phyloP scores from a whole-genome alignment of 73 alveolate genomes.

The Blepharisma japonicum region DNA sequence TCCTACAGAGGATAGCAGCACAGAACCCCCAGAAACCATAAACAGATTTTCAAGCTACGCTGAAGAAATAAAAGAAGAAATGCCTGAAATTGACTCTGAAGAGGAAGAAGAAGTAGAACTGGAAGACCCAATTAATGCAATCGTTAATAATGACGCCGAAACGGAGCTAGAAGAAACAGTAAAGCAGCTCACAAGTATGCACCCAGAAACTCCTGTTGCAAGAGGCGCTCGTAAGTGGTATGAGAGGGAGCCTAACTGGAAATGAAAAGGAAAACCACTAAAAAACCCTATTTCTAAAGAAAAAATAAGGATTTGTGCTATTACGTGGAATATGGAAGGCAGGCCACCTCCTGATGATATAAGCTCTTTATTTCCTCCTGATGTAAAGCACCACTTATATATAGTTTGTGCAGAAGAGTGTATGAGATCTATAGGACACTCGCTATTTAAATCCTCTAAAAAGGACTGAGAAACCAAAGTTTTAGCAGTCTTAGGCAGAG shows the following conservation, averaged over 20 bases:
- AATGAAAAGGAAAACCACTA: slow-evolving; percentile 52
- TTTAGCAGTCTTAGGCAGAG: slow-evolving; percentile 46
- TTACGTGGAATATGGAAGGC: slow-evolving; percentile 27
- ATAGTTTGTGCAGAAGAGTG: slow-evolving; percentile 85
- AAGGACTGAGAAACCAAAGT: slow-evolving; percentile 61
- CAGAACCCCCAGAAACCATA: too few species aligned
- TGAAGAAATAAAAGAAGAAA: too few species aligned
- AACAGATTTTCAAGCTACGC: too few species aligned
- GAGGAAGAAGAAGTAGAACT: too few species aligned
- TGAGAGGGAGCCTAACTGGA: slow-evolving; percentile 44
- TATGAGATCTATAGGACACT: slow-evolving; percentile 66
- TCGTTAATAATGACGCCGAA: too few species aligned
- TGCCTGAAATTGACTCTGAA: too few species aligned
- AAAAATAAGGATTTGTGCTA: slow-evolving; percentile 27
- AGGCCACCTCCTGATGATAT: not conserved
- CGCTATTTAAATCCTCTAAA: slow-evolving; percentile 65
- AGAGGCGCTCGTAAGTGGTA: not conserved
- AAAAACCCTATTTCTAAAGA: slow-evolving; percentile 52
- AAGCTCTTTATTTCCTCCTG: not conserved
- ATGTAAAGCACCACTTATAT: slow-evolving; percentile 59
- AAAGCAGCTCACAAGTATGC: too few species aligned
- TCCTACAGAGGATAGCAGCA: too few species aligned
- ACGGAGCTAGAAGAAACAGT: too few species aligned
- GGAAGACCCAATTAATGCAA: too few species aligned
- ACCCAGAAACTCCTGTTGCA: not conserved